A percentile compares a stretch with the other conserved stretches of the same genome.
phyloP scores from a whole-genome alignment of 164 flowering plant genomes.

The Sedum album region DNA sequence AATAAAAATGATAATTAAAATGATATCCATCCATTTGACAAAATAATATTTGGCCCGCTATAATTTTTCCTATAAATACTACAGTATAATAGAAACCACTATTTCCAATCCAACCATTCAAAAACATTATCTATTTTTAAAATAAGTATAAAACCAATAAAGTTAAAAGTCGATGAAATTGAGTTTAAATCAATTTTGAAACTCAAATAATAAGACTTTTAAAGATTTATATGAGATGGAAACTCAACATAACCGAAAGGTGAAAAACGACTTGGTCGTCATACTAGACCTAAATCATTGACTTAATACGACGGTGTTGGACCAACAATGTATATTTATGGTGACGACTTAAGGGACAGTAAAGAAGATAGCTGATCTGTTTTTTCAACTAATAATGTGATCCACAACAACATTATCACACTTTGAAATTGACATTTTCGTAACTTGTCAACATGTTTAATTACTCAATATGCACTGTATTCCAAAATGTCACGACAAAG shows the following conservation, averaged over 20 bases:
- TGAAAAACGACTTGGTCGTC: neutral
- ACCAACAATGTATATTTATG: neutral
- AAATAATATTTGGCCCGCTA: no score
- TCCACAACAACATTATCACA: neutral
- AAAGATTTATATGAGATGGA: neutral
- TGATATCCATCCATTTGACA: no score
- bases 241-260: neutral
- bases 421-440: neutral
- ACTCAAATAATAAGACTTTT: no score
- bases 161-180: no score
- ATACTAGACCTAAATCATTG: neutral
- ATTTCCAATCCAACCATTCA: no score
- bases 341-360: neutral
- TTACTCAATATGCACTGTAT: neutral
- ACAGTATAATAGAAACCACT: no score
- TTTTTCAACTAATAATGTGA: constrained; percentile 7
- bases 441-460: constrained; percentile 2
- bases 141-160: no score
- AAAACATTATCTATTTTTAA: no score
- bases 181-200: no score
- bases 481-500: neutral
- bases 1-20: no score
- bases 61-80: no score
- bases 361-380: neutral
- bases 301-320: constrained; percentile 4